These are phyloP conservation scores for Neodidymelliopsis sp. DNA, from an alignment of 2,329 filamentous ascomycete genomes.

Conservation along the genomic window DNA sequence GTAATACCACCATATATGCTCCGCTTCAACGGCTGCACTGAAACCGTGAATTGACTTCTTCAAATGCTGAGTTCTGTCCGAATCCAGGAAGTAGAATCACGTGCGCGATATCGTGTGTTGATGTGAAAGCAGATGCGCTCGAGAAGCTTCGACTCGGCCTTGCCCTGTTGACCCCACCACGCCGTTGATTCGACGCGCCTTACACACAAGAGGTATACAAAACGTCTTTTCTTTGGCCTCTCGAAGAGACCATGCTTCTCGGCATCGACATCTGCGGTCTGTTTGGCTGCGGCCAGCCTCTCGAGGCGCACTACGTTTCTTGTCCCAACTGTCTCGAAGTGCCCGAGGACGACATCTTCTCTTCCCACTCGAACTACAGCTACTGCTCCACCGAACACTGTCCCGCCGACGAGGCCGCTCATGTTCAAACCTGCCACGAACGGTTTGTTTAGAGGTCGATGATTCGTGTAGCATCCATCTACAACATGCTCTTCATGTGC, in stretches of 20 bases:
- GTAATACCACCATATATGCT: neutral
- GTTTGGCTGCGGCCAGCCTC: neutral
- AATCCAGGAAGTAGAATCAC: neutral
- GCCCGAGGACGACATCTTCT: constrained; percentile 4
- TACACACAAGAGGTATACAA: no score
- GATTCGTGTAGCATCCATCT: neutral
- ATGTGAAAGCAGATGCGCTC: neutral
- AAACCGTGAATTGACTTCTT: neutral
- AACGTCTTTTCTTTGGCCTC: neutral
- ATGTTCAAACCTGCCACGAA: neutral
- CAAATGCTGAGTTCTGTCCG: neutral
- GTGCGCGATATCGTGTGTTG: neutral
- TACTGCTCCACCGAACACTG: constrained; percentile 2
- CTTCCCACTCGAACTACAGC: neutral
- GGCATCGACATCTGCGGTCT: neutral
- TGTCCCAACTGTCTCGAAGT: constrained; percentile 8
- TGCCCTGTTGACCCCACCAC: neutral
- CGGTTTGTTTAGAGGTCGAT: no score
- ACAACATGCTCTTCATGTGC: constrained; percentile 1
- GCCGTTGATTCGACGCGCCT: neutral
- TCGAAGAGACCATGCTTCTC: neutral
- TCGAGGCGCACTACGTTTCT: neutral
- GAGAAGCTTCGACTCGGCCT: neutral
- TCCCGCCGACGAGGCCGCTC: neutral
- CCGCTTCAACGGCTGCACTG: neutral